Conservation (phyloP, 73 alveolate species). For the Paramecium pentaurelia region DNA sequence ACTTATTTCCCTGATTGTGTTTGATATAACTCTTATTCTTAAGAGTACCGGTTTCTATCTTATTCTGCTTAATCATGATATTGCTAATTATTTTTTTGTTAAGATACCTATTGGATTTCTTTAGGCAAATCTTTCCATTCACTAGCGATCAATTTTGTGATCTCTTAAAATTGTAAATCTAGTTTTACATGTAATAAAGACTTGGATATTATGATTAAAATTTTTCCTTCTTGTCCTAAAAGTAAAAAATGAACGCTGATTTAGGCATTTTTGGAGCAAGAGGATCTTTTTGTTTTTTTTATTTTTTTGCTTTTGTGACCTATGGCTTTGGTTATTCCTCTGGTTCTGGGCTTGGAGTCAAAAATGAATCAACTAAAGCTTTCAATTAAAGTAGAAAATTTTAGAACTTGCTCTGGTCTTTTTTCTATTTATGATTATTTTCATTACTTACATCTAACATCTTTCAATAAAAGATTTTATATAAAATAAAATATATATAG, state of each 20-base stretch:
- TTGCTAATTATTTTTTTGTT: background rate
- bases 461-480: background rate
- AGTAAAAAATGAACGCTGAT: slow-evolving; percentile 57
- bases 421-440: slow-evolving; percentile 3
- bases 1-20: background rate
- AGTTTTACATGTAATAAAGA: background rate
- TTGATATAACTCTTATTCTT: background rate
- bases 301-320: background rate
- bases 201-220: slow-evolving; percentile 51
- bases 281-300: slow-evolving; percentile 53
- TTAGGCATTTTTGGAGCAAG: slow-evolving; percentile 58
- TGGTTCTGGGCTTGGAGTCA: background rate
- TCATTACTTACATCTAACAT: background rate
- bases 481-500: background rate
- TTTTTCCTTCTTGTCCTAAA: slow-evolving; percentile 52
- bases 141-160: slow-evolving; percentile 56
- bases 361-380: background rate
- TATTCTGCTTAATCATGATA: background rate
- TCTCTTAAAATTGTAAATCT: slow-evolving; percentile 40
- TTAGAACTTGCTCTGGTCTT: slow-evolving; percentile 41
- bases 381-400: background rate
- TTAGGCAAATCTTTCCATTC: slow-evolving; percentile 60
- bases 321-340: background rate
- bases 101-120: slow-evolving; percentile 43
- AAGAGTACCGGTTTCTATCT: background rate